These are phyloP conservation scores for Clitopilus hobsonii DNA, from an alignment of 768 basidiomycete genomes.

Conservation along the genomic window DNA sequence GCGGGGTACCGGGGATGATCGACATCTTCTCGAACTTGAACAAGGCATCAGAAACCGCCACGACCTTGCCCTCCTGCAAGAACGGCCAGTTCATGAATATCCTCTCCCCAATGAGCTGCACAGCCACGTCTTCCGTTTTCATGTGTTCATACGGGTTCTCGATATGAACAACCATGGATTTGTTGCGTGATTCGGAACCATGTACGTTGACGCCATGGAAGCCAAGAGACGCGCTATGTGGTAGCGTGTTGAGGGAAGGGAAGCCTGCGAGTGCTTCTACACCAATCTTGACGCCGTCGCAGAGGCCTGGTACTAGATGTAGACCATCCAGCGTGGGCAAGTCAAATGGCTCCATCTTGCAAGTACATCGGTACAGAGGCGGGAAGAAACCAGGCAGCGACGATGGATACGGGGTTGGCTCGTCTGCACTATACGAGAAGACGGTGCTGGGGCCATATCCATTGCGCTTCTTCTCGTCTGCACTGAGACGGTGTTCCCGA, in stretches of 20 bases:
- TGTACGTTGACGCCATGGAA: conserved; percentile 93
- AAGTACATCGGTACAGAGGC: conserved; percentile 73
- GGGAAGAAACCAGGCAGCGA: conserved; percentile 96
- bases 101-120: conserved; percentile 68
- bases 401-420: conserved; percentile 76
- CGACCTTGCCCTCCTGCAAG: conserved; percentile 86
- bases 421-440: conserved; percentile 65
- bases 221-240: conserved; percentile 69
- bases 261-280: conserved; percentile 88
- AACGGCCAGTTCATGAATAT: conserved; percentile 92
- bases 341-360: conserved; percentile 77
- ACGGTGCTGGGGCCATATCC: conserved; percentile 72
- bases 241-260: conserved; percentile 90
- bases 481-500: conserved; percentile 70
- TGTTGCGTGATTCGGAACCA: conserved; percentile 84
- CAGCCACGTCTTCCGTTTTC: conserved; percentile 71
- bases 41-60: conserved; percentile 78
- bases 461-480: conserved; percentile 76
- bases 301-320: conserved; percentile 80
- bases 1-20: conserved; percentile 43
- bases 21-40: conserved; percentile 80
- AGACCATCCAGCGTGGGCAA: conserved; percentile 85
- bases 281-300: conserved; percentile 86
- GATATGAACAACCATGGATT: conserved; percentile 89
- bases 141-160: conserved; percentile 65